These are phyloP conservation scores for Lablab purpureus DNA, from an alignment of 306 rosid species.

Conservation along the genomic window DNA sequence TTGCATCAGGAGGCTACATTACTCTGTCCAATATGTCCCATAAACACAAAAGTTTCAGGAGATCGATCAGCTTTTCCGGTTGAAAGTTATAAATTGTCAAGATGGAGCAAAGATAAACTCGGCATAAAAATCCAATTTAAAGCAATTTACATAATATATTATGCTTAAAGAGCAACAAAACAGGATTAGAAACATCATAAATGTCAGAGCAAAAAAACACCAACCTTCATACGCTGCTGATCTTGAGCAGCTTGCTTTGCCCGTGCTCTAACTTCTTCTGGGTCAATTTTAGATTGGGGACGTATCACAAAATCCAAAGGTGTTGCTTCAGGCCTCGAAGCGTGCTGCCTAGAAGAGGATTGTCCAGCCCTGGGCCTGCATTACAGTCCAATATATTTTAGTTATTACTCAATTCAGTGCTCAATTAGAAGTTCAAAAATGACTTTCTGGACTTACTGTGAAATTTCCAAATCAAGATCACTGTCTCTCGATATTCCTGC, in stretches of 20 bases:
- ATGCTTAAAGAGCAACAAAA: no score
- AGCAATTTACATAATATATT: no score
- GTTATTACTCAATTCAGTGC: slow-evolving; percentile 4
- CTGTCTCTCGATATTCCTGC: slow-evolving; percentile 93
- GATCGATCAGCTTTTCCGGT: no score
- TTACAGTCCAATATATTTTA: slow-evolving; percentile 31
- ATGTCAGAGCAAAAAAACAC: slow-evolving; percentile 33
- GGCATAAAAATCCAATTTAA: no score
- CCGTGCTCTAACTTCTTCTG: slow-evolving; percentile 91
- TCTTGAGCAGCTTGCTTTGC: slow-evolving; percentile 83
- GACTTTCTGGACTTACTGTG: slow-evolving; percentile 66
- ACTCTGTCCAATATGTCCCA: no score
- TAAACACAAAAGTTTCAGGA: no score
- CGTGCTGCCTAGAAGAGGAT: slow-evolving; percentile 81
- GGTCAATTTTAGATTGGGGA: slow-evolving; percentile 93
- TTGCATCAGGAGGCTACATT: no score
- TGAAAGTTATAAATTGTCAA: no score
- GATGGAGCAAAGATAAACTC: no score
- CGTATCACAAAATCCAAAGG: slow-evolving; percentile 95
- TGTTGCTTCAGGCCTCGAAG: slow-evolving; percentile 95
- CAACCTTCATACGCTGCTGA: slow-evolving; percentile 92
- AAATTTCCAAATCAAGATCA: slow-evolving; percentile 90
- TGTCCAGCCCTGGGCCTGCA: slow-evolving; percentile 89
- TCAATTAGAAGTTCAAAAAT: slow-evolving; percentile 10
- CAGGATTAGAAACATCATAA: background rate